phyloP scores from a whole-genome alignment of 345 rosid species.

The Lumnitzera littorea region DNA sequence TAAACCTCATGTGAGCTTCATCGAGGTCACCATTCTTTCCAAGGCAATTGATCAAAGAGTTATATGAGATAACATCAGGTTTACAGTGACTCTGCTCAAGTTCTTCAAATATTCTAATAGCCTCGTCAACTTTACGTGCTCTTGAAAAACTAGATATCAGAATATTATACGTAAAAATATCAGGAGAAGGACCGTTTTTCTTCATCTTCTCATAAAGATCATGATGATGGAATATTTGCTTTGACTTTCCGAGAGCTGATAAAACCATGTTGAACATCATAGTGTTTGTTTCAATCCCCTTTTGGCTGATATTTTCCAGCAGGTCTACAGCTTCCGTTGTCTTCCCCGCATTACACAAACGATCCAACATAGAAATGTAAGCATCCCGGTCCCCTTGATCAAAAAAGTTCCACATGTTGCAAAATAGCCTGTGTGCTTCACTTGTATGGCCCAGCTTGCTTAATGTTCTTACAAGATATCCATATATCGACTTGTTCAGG shows the following conservation, averaged over 20 bases:
- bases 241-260: slow-evolving; percentile 62
- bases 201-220: slow-evolving; percentile 82
- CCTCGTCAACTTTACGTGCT: slow-evolving; percentile 61
- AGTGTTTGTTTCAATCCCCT: slow-evolving; percentile 56
- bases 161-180: slow-evolving; percentile 73
- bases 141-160: slow-evolving; percentile 77
- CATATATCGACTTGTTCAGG: slow-evolving; percentile 67
- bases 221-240: slow-evolving; percentile 56
- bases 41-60: slow-evolving; percentile 79
- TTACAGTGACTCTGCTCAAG: slow-evolving; percentile 60
- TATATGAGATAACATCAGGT: slow-evolving; percentile 78
- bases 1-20: slow-evolving; percentile 88
- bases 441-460: slow-evolving; percentile 68
- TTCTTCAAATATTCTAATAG: slow-evolving; percentile 70
- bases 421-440: slow-evolving; percentile 80
- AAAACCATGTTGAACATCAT: slow-evolving; percentile 71
- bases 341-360: slow-evolving; percentile 65
- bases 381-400: slow-evolving; percentile 75
- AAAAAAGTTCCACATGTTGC: slow-evolving; percentile 85
- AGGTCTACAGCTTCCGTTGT: slow-evolving; percentile 75
- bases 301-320: slow-evolving; percentile 58
- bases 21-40: slow-evolving; percentile 92
- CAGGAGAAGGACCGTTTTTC: slow-evolving; percentile 60
- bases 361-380: slow-evolving; percentile 62
- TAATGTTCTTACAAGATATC: slow-evolving; percentile 62